Conservation (phyloP, 768 basidiomycete genomes). For the Termitomyces sp. region DNA sequence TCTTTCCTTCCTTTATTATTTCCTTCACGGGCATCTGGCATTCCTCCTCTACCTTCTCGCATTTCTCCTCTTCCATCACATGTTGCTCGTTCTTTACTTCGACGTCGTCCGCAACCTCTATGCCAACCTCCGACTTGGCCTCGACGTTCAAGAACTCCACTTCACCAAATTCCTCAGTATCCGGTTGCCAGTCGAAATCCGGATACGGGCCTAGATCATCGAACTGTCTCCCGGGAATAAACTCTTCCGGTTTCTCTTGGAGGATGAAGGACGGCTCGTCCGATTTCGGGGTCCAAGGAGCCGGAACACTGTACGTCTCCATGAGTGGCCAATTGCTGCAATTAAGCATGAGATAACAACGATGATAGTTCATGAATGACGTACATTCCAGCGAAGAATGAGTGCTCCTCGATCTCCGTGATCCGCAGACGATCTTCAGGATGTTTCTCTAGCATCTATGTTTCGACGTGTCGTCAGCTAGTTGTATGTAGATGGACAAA, state of each 20-base stretch:
- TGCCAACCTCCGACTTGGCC: too few relatives aligned
- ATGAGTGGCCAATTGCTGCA: neutral
- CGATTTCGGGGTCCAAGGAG: neutral
- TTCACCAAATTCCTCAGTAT: neutral
- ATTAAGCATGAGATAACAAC: too few relatives aligned
- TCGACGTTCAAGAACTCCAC: neutral
- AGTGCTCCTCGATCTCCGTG: neutral
- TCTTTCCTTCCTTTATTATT: neutral
- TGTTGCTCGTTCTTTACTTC: neutral
- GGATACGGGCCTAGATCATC: neutral
- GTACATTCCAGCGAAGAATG: neutral
- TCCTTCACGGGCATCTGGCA: too few relatives aligned
- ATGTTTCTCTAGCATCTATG: neutral
- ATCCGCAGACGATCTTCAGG: neutral
- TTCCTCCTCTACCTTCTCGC: neutral
- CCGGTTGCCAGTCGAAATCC: neutral
- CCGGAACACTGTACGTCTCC: neutral
- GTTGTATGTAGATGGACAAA: neutral
- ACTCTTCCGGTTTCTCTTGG: neutral
- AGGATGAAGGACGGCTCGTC: neutral
- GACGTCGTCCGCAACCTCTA: neutral
- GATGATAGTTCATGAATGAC: neutral
- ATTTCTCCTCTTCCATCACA: neutral
- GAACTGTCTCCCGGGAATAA: neutral
- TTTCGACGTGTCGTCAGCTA: neutral